These are phyloP conservation scores for Phialophora chinensis DNA, from an alignment of 2,329 filamentous ascomycete species.

Conservation along the genomic window DNA sequence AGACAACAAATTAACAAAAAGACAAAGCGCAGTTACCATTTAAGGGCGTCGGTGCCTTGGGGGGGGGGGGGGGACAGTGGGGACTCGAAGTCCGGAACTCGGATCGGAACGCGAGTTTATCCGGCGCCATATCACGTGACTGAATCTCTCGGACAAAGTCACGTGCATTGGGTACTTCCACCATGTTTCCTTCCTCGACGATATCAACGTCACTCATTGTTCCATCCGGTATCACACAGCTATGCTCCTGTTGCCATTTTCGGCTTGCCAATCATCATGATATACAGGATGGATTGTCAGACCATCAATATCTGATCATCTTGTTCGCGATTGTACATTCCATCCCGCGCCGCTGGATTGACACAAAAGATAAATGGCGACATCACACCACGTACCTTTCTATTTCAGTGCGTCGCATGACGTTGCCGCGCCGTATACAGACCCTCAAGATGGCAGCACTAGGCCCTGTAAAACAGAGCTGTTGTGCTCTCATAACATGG, in stretches of 20 bases:
- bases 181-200: not conserved
- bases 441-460: not conserved
- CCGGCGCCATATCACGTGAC: not conserved
- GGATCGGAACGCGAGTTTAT: not conserved
- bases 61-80: no score
- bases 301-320: not conserved
- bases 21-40: not conserved
- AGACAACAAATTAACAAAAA: not conserved
- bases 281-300: not conserved
- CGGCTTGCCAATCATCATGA: not conserved
- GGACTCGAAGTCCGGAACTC: not conserved
- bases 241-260: not conserved
- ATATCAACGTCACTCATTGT: not conserved
- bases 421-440: no score
- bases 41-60: no score
- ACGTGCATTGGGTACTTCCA: not conserved
- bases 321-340: not conserved
- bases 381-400: not conserved
- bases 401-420: not conserved
- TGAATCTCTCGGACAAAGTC: accelerated
- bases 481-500: not conserved
- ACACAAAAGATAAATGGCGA: not conserved
- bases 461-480: not conserved
- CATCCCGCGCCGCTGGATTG: not conserved
- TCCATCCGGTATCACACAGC: not conserved